These are phyloP conservation scores for Trichoderma sp. DNA, from an alignment of 2,329 filamentous ascomycete species.

Conservation along the genomic window DNA sequence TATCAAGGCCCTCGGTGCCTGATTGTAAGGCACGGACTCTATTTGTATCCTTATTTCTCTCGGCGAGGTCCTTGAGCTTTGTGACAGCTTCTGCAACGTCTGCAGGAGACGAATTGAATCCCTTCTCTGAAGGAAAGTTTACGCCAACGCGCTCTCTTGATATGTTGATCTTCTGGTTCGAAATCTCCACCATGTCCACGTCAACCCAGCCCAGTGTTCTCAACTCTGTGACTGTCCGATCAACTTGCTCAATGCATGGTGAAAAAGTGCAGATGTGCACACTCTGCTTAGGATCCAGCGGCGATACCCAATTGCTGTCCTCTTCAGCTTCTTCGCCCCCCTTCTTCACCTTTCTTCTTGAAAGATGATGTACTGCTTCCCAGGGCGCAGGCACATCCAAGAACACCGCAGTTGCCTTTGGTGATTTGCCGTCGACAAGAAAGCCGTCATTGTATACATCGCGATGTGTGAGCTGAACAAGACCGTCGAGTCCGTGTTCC, in stretches of 20 bases:
- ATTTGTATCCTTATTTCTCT: conserved; percentile 67
- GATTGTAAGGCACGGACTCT: conserved; percentile 37
- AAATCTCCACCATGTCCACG: conserved; percentile 90
- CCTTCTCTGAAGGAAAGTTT: conserved; percentile 64
- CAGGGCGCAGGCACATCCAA: conserved; percentile 80
- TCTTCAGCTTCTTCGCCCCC: conserved; percentile 30
- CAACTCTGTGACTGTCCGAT: conserved; percentile 77
- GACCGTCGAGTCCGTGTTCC: conserved; percentile 63
- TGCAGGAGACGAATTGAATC: conserved; percentile 67
- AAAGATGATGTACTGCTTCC: conserved; percentile 76
- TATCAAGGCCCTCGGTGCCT: conserved; percentile 35
- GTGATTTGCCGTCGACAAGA: conserved; percentile 59
- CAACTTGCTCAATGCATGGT: conserved; percentile 95
- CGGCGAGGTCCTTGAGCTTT: conserved; percentile 73
- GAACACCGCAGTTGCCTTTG: conserved; percentile 71
- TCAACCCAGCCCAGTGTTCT: conserved; percentile 84
- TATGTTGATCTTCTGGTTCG: conserved; percentile 77
- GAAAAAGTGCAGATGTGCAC: conserved; percentile 91
- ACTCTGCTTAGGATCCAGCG: conserved; percentile 70
- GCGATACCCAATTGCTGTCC: conserved; percentile 51
- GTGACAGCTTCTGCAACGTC: conserved; percentile 78
- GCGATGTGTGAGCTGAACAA: conserved; percentile 74
- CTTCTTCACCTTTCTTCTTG: conserved; percentile 47
- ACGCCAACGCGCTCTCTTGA: conserved; percentile 78
- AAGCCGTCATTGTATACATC: conserved; percentile 81